phyloP scores from a whole-genome alignment of 2,329 filamentous ascomycete species.

The Fusarium devonianum region DNA sequence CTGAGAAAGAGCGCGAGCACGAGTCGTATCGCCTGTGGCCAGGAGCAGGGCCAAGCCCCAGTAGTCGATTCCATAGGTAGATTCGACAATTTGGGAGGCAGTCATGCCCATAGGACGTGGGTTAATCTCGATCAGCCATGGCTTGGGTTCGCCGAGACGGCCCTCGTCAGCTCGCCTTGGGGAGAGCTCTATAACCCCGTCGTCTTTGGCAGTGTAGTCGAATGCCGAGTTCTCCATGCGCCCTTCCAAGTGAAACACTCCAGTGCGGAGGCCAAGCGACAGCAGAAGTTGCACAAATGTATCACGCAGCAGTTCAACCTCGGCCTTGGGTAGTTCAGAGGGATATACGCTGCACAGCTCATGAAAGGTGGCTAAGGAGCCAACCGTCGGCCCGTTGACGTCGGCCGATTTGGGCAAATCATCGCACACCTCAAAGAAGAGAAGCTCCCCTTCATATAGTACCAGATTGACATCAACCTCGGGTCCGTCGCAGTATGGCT shows the following conservation, averaged over 20 bases:
- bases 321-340: constrained; percentile 10
- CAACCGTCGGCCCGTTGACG: too few relatives aligned
- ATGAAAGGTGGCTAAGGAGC: too few relatives aligned
- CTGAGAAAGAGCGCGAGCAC: too few relatives aligned
- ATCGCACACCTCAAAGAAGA: constrained; percentile 33
- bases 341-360: constrained; percentile 19
- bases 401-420: constrained; percentile 29
- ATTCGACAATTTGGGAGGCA: constrained; percentile 11
- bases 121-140: constrained; percentile 36
- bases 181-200: too few relatives aligned
- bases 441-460: constrained; percentile 27
- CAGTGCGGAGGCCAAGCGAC: constrained; percentile 14
- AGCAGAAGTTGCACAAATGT: constrained; percentile 14
- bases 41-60: too few relatives aligned
- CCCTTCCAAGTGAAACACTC: constrained; percentile 27
- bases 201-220: constrained; percentile 7
- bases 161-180: too few relatives aligned
- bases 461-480: constrained; percentile 36
- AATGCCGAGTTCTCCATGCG: constrained; percentile 19
- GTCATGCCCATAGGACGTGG: constrained; percentile 29
- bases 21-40: too few relatives aligned
- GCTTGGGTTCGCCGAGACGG: too few relatives aligned
- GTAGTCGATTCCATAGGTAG: constrained; percentile 30
- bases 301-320: constrained; percentile 17
- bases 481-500: constrained; percentile 32